Percentiles rank a stretch among this genome's conserved stretches.
phyloP scores from a whole-genome alignment of 371 early-diverging fungal species.

The Mucor saturninus region DNA sequence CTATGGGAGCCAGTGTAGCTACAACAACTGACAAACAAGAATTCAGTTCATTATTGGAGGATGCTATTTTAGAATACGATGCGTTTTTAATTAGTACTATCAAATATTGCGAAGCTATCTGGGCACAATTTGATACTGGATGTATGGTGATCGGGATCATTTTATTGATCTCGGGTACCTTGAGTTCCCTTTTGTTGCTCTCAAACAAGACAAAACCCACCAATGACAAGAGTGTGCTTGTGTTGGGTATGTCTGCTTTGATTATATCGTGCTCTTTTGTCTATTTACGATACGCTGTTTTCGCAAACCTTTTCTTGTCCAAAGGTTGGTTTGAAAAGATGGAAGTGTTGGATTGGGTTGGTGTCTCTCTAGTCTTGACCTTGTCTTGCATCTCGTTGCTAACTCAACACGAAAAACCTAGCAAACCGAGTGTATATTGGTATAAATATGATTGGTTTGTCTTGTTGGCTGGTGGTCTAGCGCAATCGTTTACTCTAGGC shows the following conservation, averaged over 20 bases:
- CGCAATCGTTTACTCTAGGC: constrained; percentile 69
- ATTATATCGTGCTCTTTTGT: too few relatives aligned
- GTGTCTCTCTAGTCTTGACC: constrained; percentile 20
- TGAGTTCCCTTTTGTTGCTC: constrained; percentile 12
- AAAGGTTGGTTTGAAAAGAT: constrained; percentile 49
- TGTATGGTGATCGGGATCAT: constrained; percentile 67
- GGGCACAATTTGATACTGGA: constrained; percentile 91
- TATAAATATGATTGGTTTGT: constrained; percentile 12
- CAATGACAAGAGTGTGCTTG: not conserved
- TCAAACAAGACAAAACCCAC: not conserved
- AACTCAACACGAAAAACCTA: not conserved
- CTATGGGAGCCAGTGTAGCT: constrained; percentile 6
- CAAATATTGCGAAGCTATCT: constrained; percentile 75
- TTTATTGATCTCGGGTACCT: constrained; percentile 39
- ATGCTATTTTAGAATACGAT: constrained; percentile 56
- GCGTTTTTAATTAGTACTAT: constrained; percentile 70
- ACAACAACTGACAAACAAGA: not conserved
- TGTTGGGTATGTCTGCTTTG: not conserved
- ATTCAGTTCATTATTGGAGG: constrained; percentile 24
- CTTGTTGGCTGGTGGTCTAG: constrained; percentile 32
- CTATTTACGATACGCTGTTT: not conserved
- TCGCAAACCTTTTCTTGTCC: not conserved
- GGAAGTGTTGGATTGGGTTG: constrained; percentile 35
- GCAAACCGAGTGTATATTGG: not conserved
- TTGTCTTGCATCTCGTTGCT: constrained; percentile 1